Evolutionary conservation across 164 flowering plant species (phyloP).

Genomic region (Echeveria elegans): DNA sequence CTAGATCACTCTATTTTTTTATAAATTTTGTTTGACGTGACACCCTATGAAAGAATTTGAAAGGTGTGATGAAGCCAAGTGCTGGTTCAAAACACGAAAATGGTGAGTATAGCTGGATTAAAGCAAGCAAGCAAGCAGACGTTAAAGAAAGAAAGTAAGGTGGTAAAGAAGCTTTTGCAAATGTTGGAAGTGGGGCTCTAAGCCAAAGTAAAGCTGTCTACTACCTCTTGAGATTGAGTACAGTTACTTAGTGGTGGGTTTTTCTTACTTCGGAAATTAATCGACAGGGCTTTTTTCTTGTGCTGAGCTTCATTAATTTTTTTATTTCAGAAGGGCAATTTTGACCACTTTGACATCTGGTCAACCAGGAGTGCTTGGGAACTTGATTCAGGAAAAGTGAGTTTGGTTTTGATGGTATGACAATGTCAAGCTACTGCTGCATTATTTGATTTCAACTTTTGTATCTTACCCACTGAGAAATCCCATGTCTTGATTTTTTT

Average conservation of each 20-base stretch:
- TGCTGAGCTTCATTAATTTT: background rate
- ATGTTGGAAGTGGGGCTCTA: background rate
- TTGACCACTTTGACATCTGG: background rate
- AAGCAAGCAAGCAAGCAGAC: background rate
- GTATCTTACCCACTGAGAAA: slow-evolving; percentile 6
- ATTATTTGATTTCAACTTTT: background rate
- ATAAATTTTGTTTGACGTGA: too few relatives aligned
- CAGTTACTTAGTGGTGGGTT: background rate
- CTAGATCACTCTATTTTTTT: too few relatives aligned
- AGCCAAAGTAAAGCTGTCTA: background rate
- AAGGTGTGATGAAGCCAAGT: background rate
- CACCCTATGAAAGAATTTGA: too few relatives aligned
- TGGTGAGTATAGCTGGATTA: background rate
- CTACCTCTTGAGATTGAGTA: background rate
- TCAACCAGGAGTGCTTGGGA: slow-evolving; percentile 1
- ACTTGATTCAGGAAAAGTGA: slow-evolving; percentile 1
- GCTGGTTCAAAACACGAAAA: background rate
- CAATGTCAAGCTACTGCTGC: background rate
- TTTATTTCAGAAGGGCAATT: background rate
- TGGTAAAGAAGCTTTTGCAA: slow-evolving; percentile 3
- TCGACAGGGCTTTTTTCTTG: background rate
- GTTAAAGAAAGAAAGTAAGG: background rate
- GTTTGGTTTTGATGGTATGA: slow-evolving; percentile 2
- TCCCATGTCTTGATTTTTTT: background rate
- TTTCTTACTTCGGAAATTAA: background rate